These are phyloP conservation scores for Cyclotella choctawhatcheeana DNA, from an alignment of 108 stramenopile genomes.

Conservation along the genomic window DNA sequence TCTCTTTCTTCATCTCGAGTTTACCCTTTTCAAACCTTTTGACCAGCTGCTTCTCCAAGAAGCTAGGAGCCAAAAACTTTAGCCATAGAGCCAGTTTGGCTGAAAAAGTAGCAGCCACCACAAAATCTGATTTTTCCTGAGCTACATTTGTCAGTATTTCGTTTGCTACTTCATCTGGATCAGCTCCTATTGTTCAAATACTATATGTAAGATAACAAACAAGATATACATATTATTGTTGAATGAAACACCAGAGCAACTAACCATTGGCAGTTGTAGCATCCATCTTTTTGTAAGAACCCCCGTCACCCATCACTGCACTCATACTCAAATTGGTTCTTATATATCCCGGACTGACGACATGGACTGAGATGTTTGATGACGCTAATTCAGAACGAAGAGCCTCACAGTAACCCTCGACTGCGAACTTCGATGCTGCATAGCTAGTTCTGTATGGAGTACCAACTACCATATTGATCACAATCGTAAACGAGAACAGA, in stretches of 20 bases:
- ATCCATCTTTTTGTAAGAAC: constrained; percentile 72
- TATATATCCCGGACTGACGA: constrained; percentile 81
- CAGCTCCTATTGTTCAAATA: constrained; percentile 49
- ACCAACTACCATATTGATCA: constrained; percentile 50
- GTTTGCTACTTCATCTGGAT: constrained; percentile 75
- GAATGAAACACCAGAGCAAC: background rate
- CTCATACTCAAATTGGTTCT: constrained; percentile 67
- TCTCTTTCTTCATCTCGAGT: constrained; percentile 33
- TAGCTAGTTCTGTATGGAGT: constrained; percentile 81
- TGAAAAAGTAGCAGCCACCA: constrained; percentile 71
- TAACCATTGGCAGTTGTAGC: constrained; percentile 70
- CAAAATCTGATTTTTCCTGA: constrained; percentile 63
- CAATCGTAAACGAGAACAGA: too few relatives aligned
- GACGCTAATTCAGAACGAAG: constrained; percentile 79
- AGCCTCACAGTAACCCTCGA: constrained; percentile 87
- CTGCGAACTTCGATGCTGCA: constrained; percentile 86
- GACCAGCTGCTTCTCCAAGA: constrained; percentile 63
- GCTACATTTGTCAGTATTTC: constrained; percentile 58
- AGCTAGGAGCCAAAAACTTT: constrained; percentile 64
- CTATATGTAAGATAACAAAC: background rate
- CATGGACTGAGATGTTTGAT: constrained; percentile 63
- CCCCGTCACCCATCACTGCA: constrained; percentile 81
- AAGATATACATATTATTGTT: background rate
- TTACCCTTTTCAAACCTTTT: constrained; percentile 72
- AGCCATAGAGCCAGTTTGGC: constrained; percentile 74